Evolutionary conservation across 805 yeast genomes (phyloP).

Genomic region (Metschnikowia proteae): DNA sequence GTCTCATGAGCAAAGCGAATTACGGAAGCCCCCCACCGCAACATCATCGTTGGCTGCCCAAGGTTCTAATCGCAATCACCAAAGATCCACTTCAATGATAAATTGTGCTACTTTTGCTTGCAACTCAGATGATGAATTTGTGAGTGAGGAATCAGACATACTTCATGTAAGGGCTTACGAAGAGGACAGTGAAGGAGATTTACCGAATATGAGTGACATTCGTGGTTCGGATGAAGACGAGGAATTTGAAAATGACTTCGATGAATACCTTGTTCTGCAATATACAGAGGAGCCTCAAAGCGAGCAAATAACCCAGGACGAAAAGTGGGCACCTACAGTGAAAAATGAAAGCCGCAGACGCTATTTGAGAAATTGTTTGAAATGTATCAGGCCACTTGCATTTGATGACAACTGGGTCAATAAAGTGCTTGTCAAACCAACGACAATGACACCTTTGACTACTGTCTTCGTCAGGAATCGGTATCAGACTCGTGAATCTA

Average conservation of each 20-base stretch:
- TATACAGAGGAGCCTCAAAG: not conserved
- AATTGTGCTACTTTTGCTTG: not conserved
- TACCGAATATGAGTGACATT: conserved; percentile 25
- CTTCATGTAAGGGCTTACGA: conserved; percentile 13
- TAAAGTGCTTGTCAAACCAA: conserved; percentile 40
- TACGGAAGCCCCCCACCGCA: not conserved
- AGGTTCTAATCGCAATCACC: not conserved
- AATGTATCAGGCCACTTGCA: conserved; percentile 54
- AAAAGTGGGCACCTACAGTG: conserved; percentile 49
- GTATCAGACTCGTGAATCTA: conserved; percentile 2
- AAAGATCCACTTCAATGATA: not conserved
- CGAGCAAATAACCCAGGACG: not conserved
- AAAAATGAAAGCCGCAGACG: conserved; percentile 36
- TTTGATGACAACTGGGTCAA: conserved; percentile 54
- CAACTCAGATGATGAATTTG: conserved; percentile 1
- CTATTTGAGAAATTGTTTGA: conserved; percentile 47
- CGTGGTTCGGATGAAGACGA: conserved; percentile 31
- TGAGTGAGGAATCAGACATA: not conserved
- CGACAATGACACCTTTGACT: conserved; percentile 26
- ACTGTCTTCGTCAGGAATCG: conserved; percentile 8
- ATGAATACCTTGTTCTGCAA: not conserved
- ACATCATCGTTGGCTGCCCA: not conserved
- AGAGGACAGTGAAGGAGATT: conserved; percentile 28
- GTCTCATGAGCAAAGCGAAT: not conserved
- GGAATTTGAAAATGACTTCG: conserved; percentile 14